Percentiles rank a stretch among this genome's conserved stretches.
Conservation (phyloP, 1,284 basidiomycete genomes). For the Schizophyllum commune region DNA sequence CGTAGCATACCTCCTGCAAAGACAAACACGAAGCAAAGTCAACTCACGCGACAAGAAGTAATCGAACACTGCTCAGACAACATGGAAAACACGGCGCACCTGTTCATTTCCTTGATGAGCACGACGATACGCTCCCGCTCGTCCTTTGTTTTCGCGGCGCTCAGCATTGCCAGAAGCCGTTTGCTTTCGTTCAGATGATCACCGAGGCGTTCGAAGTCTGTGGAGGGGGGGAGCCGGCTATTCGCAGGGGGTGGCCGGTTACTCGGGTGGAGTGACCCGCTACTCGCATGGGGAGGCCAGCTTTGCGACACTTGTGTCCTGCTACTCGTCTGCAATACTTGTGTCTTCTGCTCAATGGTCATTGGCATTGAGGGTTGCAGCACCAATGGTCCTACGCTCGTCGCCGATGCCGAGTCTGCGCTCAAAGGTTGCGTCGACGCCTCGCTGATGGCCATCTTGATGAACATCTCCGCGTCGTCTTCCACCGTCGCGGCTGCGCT, state of each 20-base stretch:
- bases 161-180: slow-evolving; percentile 51
- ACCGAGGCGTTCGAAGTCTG: too few relatives aligned
- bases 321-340: too few relatives aligned
- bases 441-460: slow-evolving; percentile 42
- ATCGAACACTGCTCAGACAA: background rate
- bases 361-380: slow-evolving; percentile 4
- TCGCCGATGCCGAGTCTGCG: slow-evolving; percentile 7
- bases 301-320: too few relatives aligned
- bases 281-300: too few relatives aligned
- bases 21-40: background rate
- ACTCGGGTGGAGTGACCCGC: too few relatives aligned
- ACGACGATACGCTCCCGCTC: slow-evolving; percentile 54
- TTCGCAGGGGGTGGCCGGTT: too few relatives aligned
- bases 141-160: slow-evolving; percentile 44
- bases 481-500: slow-evolving; percentile 20
- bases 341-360: too few relatives aligned
- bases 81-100: slow-evolving; percentile 25
- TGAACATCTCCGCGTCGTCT: slow-evolving; percentile 46
- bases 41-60: background rate
- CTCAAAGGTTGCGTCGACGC: slow-evolving; percentile 23
- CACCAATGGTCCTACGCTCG: slow-evolving; percentile 5
- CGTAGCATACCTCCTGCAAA: background rate
- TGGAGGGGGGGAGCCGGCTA: too few relatives aligned
- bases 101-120: slow-evolving; percentile 41
- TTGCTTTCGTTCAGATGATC: slow-evolving; percentile 42